Base-by-base conservation (phyloP, 2,329 filamentous ascomycete genomes). In the Huntiella omanensis region DNA sequence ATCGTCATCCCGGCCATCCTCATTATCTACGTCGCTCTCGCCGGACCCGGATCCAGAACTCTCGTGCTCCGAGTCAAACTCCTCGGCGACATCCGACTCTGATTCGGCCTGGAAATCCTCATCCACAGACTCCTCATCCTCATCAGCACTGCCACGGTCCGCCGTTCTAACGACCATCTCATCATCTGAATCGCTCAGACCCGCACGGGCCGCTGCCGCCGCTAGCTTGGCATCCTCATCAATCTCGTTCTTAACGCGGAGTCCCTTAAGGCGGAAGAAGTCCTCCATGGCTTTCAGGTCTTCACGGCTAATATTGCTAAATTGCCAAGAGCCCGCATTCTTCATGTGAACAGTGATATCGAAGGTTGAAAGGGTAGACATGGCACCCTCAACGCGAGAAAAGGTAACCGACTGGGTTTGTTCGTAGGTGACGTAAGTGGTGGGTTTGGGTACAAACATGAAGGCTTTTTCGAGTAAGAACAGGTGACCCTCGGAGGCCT, bases 241-340 rank as follows among this genome's bases (percentile, higher is more conserved):
- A 67, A 98, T 95, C 65, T 98, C 91, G 61, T 98, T 98, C 77
- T 95, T 96, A 48, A 92, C 87, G 46, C 88, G 83, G 57, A 98
- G 73, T 51, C 80, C 83, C 70, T 96, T 96, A 54, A 85, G 75
- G 64, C 92, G 91, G 74, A 98, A 95, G 67, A 98, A 98, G 54
- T 81, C 79, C 62, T 98, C 91, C n/a, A 98, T 74, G 5, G 84
- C 83, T 64, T 91, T 83, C 62, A 96, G 84, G 60, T 98, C 91
- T 66, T 98, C 91, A 55, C 88, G 82, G 61, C 95, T 98, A 62
- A 98, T 98, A 68, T 98, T 98, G 65, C 86, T 94, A 67, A 98
- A 98, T 58, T 95, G 87, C 55, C 87, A 85, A 57, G 93, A 86
- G 48, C 83, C 82, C 45, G 75, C 71, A 54, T 70, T 76, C 70